Base-by-base conservation (phyloP, 352 stramenopile genomes). In the Phytophthora sp. region DNA sequence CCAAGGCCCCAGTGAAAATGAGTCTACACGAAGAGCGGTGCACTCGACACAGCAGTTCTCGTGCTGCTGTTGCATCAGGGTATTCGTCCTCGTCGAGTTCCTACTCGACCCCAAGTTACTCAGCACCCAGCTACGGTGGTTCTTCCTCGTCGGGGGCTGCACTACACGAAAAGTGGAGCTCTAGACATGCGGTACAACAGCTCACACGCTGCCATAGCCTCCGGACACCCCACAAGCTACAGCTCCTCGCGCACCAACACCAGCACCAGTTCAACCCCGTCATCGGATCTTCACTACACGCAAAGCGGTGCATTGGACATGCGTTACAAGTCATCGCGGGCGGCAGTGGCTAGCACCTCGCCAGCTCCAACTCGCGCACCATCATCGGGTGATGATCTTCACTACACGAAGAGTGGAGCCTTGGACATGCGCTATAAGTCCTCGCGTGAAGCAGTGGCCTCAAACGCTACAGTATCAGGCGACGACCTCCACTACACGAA, bases 301-400 rank as follows among this genome's bases (percentile, higher is more conserved):
- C 66, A 71, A 43, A 58, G 23, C 38, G 62, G 62, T 0, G 18
- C 43, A 2, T 44, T 71, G 2, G 64, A 74, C 32, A 74, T 74
- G 65, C 58, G 59, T 23, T 74, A 70, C 52, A 70, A 65, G 38
- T n/a, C n/a, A n/a, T n/a, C n/a, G n/a, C n/a, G n/a, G n/a, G n/a
- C n/a, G n/a, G n/a, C n/a, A n/a, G n/a, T n/a, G n/a, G n/a, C n/a
- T n/a, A n/a, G n/a, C n/a, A n/a, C n/a, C n/a, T n/a, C n/a, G n/a
- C n/a, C n/a, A n/a, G n/a, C n/a, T n/a, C n/a, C n/a, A n/a, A n/a
- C n/a, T n/a, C n/a, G n/a, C n/a, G n/a, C n/a, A n/a, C n/a, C n/a
- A n/a, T n/a, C n/a, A n/a, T n/a, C 59, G 57, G 28, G 26, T 44
- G 34, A 26, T 50, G 3, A 27, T 10, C n/a, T n/a, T n/a, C n/a